Percentiles rank a stretch among this genome's conserved stretches.
Evolutionary conservation across 2,329 filamentous ascomycete genomes (phyloP).

Genomic region (Beauveria varroae): DNA sequence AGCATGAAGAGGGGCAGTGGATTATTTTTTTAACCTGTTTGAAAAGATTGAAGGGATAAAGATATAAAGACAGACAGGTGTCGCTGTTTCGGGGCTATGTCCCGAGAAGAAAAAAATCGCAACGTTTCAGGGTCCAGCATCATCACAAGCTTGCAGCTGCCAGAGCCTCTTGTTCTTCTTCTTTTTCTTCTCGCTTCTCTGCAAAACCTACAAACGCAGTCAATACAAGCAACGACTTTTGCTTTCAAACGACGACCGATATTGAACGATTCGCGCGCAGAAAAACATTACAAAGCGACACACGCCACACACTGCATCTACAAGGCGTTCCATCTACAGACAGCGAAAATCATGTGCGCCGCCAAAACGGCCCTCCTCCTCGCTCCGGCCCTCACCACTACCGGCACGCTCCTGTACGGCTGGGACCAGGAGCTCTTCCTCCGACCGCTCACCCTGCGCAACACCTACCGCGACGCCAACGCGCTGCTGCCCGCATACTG

Average conservation of each 20-base stretch:
- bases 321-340: not conserved
- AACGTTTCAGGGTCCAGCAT: not conserved
- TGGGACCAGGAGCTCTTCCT: slow-evolving; percentile 38
- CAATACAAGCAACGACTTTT: no score
- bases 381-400: slow-evolving; percentile 39
- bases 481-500: slow-evolving; percentile 36
- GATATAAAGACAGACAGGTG: not conserved
- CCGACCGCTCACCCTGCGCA: slow-evolving; percentile 24
- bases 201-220: not conserved
- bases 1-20: not conserved
- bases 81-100: not conserved
- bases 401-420: slow-evolving; percentile 37
- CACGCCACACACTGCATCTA: not conserved
- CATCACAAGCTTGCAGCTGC: not conserved
- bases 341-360: not conserved
- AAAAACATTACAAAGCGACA: not conserved
- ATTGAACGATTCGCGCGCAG: not conserved
- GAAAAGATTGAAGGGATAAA: not conserved
- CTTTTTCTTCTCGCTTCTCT: no score
- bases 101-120: not conserved
- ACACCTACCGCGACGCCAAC: slow-evolving; percentile 24
- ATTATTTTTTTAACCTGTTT: not conserved
- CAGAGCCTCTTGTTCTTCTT: not conserved
- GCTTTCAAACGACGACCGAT: no score
- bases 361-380: slow-evolving; percentile 27